Conservation (phyloP, 1,139 yeast species). For the Zygoascus sp. region DNA sequence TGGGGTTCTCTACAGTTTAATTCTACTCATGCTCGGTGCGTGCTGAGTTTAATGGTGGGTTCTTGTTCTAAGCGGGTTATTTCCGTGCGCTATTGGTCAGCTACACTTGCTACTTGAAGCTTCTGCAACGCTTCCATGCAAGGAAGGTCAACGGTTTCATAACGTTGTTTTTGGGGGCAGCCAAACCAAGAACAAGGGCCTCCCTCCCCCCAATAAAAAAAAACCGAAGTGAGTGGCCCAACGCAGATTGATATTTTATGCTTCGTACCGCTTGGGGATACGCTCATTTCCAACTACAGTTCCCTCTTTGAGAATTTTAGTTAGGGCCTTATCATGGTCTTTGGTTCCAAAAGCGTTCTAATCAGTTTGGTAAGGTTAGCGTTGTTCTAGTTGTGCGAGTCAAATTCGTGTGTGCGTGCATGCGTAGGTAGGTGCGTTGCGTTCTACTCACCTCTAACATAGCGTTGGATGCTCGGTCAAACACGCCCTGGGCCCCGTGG, state of each 20-base stretch:
- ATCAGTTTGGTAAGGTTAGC: no score
- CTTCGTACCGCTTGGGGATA: background rate
- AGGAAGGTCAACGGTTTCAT: constrained; percentile 4
- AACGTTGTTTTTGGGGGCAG: background rate
- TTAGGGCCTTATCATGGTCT: constrained; percentile 42
- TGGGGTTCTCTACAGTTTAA: no score
- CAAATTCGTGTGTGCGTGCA: no score
- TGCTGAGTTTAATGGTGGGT: no score
- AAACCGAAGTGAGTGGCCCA: no score
- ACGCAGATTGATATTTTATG: no score
- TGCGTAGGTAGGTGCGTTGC: background rate
- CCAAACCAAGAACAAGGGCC: background rate
- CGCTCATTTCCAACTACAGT: constrained; percentile 37
- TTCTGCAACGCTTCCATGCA: constrained; percentile 2
- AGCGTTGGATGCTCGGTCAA: constrained; percentile 67
- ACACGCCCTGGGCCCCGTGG: constrained; percentile 68
- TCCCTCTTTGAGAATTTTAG: constrained; percentile 54
- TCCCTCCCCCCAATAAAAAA: background rate
- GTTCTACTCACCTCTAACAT: constrained; percentile 41
- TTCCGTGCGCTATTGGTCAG: background rate
- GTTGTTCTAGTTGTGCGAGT: no score
- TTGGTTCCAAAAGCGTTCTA: constrained; percentile 57
- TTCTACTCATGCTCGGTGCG: no score
- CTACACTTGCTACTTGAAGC: background rate
- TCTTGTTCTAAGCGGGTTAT: no score